phyloP scores from a whole-genome alignment of 345 rosid genomes.

The Citrus maxima region DNA sequence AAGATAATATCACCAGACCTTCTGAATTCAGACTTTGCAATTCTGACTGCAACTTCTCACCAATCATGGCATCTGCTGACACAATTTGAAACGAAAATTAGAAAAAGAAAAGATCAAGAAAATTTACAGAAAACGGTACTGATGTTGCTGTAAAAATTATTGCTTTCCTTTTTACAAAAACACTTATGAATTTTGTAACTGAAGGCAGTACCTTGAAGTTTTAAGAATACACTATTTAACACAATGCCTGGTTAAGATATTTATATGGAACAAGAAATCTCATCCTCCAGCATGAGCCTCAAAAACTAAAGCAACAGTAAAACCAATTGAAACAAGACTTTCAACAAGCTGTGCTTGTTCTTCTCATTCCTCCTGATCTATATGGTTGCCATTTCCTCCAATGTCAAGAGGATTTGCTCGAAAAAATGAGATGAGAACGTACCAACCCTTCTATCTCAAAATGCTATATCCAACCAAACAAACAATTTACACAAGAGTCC shows the following conservation, averaged over 20 bases:
- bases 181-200: background rate
- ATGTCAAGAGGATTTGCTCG: background rate
- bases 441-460: background rate
- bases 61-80: slow-evolving; percentile 44
- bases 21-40: slow-evolving; percentile 65
- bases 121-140: background rate
- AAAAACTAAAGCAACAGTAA: background rate
- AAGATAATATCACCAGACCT: slow-evolving; percentile 36
- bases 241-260: background rate
- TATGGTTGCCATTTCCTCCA: background rate
- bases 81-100: background rate
- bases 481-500: background rate
- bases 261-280: background rate
- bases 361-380: background rate
- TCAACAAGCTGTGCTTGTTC: background rate
- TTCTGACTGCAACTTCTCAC: slow-evolving; percentile 66
- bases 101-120: background rate
- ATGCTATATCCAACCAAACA: background rate
- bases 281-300: background rate
- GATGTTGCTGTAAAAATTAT: background rate
- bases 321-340: background rate
- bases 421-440: background rate
- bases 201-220: background rate
- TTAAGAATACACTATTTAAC: background rate
- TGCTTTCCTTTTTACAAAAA: background rate